Evolutionary conservation across 768 basidiomycete species (phyloP).

Genomic region (Glaciozyma martinii): DNA sequence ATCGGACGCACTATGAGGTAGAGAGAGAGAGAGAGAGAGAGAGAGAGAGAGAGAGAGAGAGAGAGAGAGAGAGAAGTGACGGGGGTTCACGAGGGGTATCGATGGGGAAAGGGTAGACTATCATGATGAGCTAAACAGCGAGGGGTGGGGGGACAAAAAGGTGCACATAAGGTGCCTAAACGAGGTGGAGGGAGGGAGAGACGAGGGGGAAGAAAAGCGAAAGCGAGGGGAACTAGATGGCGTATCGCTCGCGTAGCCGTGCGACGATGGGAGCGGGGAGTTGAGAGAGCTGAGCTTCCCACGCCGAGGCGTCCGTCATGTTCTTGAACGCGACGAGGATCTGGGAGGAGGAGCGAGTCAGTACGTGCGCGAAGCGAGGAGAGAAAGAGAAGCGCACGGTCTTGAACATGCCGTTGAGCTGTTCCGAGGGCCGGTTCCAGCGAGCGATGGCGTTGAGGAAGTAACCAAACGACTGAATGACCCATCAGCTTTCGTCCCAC

Average conservation of each 20-base stretch:
- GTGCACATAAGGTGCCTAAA: no score
- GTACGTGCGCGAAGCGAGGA: background rate
- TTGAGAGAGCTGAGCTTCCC: slow-evolving; percentile 68
- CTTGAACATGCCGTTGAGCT: slow-evolving; percentile 90
- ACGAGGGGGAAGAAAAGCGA: no score
- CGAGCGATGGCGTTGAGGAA: slow-evolving; percentile 97
- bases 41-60: no score
- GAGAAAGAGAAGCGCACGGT: slow-evolving; percentile 40
- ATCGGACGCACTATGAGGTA: no score
- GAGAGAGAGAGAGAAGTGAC: no score
- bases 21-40: no score
- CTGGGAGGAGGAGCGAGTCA: slow-evolving; percentile 35
- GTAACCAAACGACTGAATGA: slow-evolving; percentile 72
- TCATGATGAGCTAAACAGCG: no score
- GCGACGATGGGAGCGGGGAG: slow-evolving; percentile 87
- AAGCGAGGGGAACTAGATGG: slow-evolving; percentile 49
- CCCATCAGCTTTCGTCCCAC: no score
- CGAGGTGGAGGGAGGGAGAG: no score
- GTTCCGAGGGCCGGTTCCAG: slow-evolving; percentile 85
- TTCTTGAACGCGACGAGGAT: slow-evolving; percentile 82
- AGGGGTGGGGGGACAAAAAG: no score
- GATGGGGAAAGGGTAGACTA: no score
- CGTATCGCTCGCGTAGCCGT: slow-evolving; percentile 74
- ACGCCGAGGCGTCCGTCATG: slow-evolving; percentile 65
- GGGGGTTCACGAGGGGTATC: no score